These are phyloP conservation scores for Tolypocladium tundrense DNA, from an alignment of 2,329 filamentous ascomycete species.

Conservation along the genomic window DNA sequence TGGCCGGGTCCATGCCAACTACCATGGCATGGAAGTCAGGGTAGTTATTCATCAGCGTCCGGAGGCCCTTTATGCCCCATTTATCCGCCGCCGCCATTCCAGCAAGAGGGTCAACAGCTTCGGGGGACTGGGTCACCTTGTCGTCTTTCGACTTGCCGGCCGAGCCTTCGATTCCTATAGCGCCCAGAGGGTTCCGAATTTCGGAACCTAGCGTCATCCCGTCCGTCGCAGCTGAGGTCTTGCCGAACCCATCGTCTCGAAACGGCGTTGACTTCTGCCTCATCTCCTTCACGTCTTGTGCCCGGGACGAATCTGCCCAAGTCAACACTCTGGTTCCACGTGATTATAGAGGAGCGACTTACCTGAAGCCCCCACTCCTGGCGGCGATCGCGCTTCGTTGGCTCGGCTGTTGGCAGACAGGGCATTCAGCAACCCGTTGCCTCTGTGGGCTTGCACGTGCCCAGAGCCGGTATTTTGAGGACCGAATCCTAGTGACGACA, in stretches of 20 bases:
- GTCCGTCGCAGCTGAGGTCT: slow-evolving; percentile 25
- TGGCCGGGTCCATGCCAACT: slow-evolving; percentile 46
- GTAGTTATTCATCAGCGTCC: slow-evolving; percentile 53
- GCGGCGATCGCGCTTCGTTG: slow-evolving; percentile 37
- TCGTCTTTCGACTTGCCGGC: slow-evolving; percentile 31
- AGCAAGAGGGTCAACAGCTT: slow-evolving; percentile 46
- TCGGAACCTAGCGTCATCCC: slow-evolving; percentile 20
- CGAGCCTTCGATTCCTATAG: slow-evolving; percentile 34
- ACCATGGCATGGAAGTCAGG: slow-evolving; percentile 53
- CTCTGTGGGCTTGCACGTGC: slow-evolving; percentile 32
- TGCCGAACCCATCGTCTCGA: slow-evolving; percentile 29
- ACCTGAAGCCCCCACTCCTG: slow-evolving; percentile 24
- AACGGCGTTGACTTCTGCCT: slow-evolving; percentile 34
- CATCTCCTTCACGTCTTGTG: slow-evolving; percentile 34
- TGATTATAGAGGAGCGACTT: neutral
- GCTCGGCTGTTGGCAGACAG: slow-evolving; percentile 48
- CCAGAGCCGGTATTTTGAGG: slow-evolving; percentile 29
- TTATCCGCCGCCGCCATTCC: slow-evolving; percentile 54
- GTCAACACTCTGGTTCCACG: slow-evolving; percentile 9
- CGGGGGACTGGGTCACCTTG: slow-evolving; percentile 26
- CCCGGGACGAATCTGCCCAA: slow-evolving; percentile 22
- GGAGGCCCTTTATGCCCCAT: slow-evolving; percentile 55
- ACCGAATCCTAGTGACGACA: slow-evolving; percentile 45
- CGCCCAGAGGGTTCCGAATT: slow-evolving; percentile 30
- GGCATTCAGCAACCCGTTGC: slow-evolving; percentile 54